Percentiles rank a stretch among this genome's conserved stretches.
These are phyloP conservation scores for Lignosus rhinocerotis DNA, from an alignment of 1,284 basidiomycete genomes.

Conservation along the genomic window DNA sequence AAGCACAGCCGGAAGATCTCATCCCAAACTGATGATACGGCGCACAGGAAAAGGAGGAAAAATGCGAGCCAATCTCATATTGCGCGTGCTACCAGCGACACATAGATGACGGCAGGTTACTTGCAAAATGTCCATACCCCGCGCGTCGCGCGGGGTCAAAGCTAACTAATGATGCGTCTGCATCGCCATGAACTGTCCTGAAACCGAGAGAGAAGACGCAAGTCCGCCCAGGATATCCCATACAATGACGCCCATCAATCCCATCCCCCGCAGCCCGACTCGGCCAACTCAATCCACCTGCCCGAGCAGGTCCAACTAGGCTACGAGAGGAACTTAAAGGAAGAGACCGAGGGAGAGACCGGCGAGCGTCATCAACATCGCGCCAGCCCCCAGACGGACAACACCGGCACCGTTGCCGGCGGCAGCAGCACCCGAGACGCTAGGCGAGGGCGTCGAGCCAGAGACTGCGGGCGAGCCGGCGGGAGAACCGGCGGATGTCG, in stretches of 20 bases:
- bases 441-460: constrained; percentile 16
- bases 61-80: constrained; percentile 12
- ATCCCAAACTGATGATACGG: background rate
- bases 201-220: constrained; percentile 2
- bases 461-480: constrained; percentile 6
- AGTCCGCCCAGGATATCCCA: constrained; percentile 4
- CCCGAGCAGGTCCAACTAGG: background rate
- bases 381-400: constrained; percentile 26
- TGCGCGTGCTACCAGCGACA: constrained; percentile 17
- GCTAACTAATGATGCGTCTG: constrained; percentile 18
- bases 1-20: background rate
- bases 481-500: constrained; percentile 12
- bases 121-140: constrained; percentile 13
- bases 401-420: constrained; percentile 25
- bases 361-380: constrained; percentile 34
- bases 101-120: constrained; percentile 17
- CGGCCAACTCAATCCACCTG: constrained; percentile 20
- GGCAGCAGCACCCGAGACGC: constrained; percentile 20
- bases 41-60: background rate
- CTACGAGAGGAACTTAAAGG: constrained; percentile 27
- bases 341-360: constrained; percentile 39
- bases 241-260: background rate
- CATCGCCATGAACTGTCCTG: constrained; percentile 11
- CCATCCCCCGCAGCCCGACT: constrained; percentile 1
- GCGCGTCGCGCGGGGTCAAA: constrained; percentile 19